Conservation (phyloP, 2,329 filamentous ascomycete species). For the Cladosporium sphaerospermum region DNA sequence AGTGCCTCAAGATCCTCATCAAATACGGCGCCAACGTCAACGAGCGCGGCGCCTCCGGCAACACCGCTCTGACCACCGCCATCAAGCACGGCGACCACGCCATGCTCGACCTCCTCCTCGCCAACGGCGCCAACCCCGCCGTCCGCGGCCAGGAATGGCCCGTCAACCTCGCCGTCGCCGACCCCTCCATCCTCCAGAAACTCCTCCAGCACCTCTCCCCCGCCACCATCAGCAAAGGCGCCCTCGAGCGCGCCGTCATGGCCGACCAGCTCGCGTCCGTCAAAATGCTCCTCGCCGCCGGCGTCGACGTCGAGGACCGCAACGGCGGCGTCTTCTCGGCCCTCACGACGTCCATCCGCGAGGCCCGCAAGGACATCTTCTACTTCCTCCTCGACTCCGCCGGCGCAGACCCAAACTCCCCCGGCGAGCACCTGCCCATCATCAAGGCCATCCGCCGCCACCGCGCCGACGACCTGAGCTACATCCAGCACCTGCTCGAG, state of each 20-base stretch:
- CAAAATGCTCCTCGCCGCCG: constrained; percentile 58
- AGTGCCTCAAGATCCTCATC: constrained; percentile 55
- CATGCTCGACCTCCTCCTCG: constrained; percentile 53
- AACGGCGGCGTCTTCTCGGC: constrained; percentile 68
- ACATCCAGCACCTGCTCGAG: constrained; percentile 57
- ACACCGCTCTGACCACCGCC: constrained; percentile 60
- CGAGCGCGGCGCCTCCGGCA: constrained; percentile 50
- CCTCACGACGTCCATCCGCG: constrained; percentile 60
- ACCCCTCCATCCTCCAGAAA: constrained; percentile 54
- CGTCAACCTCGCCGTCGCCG: constrained; percentile 60
- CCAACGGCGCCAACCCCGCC: constrained; percentile 55
- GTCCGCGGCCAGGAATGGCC: constrained; percentile 65
- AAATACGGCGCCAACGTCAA: constrained; percentile 56
- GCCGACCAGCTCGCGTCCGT: constrained; percentile 62
- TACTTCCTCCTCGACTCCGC: constrained; percentile 55
- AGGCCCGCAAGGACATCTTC: constrained; percentile 56
- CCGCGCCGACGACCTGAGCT: constrained; percentile 50
- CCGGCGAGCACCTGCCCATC: constrained; percentile 64
- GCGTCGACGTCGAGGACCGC: constrained; percentile 63
- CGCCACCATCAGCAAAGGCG: constrained; percentile 57
- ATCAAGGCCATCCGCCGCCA: constrained; percentile 62
- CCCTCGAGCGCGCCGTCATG: constrained; percentile 61
- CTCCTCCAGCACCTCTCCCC: constrained; percentile 53
- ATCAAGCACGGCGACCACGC: constrained; percentile 56
- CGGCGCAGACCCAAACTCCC: constrained; percentile 58